Evolutionary conservation across 768 basidiomycete genomes (phyloP).

Genomic region (Leccinum longicurvipes): DNA sequence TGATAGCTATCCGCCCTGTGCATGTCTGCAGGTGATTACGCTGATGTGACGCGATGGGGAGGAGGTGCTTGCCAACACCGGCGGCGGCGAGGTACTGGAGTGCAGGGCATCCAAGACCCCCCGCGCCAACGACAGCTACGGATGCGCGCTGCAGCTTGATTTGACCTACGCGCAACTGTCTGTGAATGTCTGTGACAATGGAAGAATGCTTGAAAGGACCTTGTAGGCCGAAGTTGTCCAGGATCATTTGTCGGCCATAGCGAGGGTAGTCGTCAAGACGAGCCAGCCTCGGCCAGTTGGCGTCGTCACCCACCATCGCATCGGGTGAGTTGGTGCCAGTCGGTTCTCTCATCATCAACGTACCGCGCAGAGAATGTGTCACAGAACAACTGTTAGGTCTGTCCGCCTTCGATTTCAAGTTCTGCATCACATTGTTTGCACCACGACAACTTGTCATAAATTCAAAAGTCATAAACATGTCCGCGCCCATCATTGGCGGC

Average conservation of each 20-base stretch:
- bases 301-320: too few relatives aligned
- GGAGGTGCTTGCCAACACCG: slow-evolving; percentile 69
- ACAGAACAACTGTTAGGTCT: too few relatives aligned
- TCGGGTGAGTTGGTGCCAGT: too few relatives aligned
- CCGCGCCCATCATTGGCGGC: slow-evolving; percentile 5
- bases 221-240: slow-evolving; percentile 81
- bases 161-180: slow-evolving; percentile 57
- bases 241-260: slow-evolving; percentile 97
- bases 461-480: slow-evolving; percentile 6
- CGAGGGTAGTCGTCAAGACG: slow-evolving; percentile 72
- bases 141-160: slow-evolving; percentile 71
- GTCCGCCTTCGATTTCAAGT: too few relatives aligned
- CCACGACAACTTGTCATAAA: too few relatives aligned
- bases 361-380: too few relatives aligned
- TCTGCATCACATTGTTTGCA: too few relatives aligned
- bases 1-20: slow-evolving; percentile 78
- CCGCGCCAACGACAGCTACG: slow-evolving; percentile 89
- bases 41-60: neutral
- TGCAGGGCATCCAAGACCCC: slow-evolving; percentile 94
- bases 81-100: slow-evolving; percentile 92
- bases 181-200: slow-evolving; percentile 1
- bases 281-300: slow-evolving; percentile 29
- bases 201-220: slow-evolving; percentile 42
- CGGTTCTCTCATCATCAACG: neutral
- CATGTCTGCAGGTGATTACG: slow-evolving; percentile 4